Percentiles rank a stretch among this genome's conserved stretches.
Evolutionary conservation across 495 filamentous ascomycete species (phyloP).

Genomic region (Cercophora newfieldiana): DNA sequence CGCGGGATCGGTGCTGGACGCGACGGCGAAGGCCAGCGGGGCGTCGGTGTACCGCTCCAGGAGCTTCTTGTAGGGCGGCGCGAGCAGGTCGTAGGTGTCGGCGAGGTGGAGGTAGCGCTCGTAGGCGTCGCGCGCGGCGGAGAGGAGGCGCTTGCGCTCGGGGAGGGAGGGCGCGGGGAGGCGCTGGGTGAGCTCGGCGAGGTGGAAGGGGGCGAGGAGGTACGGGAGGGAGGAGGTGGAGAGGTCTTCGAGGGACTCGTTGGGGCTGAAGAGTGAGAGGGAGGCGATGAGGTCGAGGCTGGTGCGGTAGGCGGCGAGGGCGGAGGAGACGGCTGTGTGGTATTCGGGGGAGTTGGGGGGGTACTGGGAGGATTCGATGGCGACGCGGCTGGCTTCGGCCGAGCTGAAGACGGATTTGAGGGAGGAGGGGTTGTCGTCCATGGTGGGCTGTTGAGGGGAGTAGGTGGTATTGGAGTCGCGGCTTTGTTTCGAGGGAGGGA

Average conservation of each 20-base stretch:
- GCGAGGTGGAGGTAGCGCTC: slow-evolving; percentile 74
- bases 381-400: slow-evolving; percentile 52
- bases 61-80: slow-evolving; percentile 64
- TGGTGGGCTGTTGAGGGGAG: background rate
- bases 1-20: slow-evolving; percentile 64
- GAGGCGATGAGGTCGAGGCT: slow-evolving; percentile 67
- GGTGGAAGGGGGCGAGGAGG: slow-evolving; percentile 39
- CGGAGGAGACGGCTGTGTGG: slow-evolving; percentile 63
- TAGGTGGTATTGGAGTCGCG: background rate
- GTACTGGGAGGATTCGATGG: slow-evolving; percentile 39
- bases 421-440: slow-evolving; percentile 38
- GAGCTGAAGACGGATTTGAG: slow-evolving; percentile 50
- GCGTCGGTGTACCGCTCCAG: slow-evolving; percentile 69
- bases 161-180: slow-evolving; percentile 53
- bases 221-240: slow-evolving; percentile 80
- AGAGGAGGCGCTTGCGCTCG: slow-evolving; percentile 65
- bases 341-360: slow-evolving; percentile 60
- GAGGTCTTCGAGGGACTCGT: slow-evolving; percentile 88
- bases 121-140: slow-evolving; percentile 63
- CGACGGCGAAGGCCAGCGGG: slow-evolving; percentile 65
- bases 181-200: slow-evolving; percentile 39
- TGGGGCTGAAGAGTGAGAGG: slow-evolving; percentile 82
- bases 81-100: slow-evolving; percentile 76
- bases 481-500: background rate
- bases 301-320: slow-evolving; percentile 69